These are phyloP conservation scores for Hypoxylon fragiforme DNA, from an alignment of 495 filamentous ascomycete species.

Conservation along the genomic window DNA sequence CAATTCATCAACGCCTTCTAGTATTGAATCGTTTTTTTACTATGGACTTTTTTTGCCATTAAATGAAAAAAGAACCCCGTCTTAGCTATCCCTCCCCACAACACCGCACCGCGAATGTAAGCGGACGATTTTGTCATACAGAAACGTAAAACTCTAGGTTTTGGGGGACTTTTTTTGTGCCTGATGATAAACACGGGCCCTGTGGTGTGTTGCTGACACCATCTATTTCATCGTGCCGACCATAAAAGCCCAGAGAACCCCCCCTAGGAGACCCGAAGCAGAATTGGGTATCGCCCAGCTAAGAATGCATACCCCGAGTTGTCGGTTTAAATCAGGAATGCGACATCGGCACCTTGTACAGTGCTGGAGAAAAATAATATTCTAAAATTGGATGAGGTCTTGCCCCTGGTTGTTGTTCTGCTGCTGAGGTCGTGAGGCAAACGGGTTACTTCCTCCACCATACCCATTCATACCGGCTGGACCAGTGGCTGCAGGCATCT, in stretches of 20 bases:
- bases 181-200: slow-evolving; percentile 11
- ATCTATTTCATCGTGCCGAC: slow-evolving; percentile 12
- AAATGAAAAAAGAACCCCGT: slow-evolving; percentile 8
- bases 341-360: slow-evolving; percentile 13
- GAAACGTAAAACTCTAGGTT: slow-evolving; percentile 3
- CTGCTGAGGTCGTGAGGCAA: slow-evolving; percentile 66
- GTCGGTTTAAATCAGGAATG: slow-evolving; percentile 7
- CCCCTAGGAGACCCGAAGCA: slow-evolving; percentile 16
- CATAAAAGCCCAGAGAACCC: slow-evolving; percentile 7
- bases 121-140: slow-evolving; percentile 1
- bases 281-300: slow-evolving; percentile 25
- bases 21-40: slow-evolving; percentile 18
- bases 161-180: slow-evolving; percentile 6
- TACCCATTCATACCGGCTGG: slow-evolving; percentile 56
- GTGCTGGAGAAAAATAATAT: slow-evolving; percentile 6
- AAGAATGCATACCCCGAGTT: slow-evolving; percentile 17
- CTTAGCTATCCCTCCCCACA: not conserved
- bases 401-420: slow-evolving; percentile 67
- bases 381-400: slow-evolving; percentile 90
- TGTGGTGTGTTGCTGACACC: slow-evolving; percentile 11
- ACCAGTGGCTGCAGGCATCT: slow-evolving; percentile 78
- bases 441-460: slow-evolving; percentile 69
- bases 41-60: slow-evolving; percentile 21
- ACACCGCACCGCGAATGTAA: slow-evolving; percentile 12
- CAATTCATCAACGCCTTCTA: slow-evolving; percentile 15